Percentiles rank a stretch among this genome's conserved stretches.
phyloP scores from a whole-genome alignment of 179 eudicot genomes.

The Spinacia oleracea region DNA sequence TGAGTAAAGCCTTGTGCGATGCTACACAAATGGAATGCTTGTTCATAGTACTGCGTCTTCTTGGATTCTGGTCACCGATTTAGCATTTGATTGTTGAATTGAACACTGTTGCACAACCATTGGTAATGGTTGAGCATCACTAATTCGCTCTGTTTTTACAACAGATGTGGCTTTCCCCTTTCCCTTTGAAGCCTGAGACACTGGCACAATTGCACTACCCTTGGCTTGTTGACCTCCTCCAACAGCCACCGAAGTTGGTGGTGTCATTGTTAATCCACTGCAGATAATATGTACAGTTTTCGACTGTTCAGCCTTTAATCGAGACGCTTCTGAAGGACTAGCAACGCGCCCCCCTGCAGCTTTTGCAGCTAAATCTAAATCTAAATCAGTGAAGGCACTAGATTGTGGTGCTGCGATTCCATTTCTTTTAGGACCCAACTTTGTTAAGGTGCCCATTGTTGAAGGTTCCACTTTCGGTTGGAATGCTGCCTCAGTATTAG shows the following conservation, averaged over 20 bases:
- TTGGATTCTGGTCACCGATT: slow-evolving; percentile 17
- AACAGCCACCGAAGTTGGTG: slow-evolving; percentile 17
- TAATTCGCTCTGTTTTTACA: slow-evolving; percentile 8
- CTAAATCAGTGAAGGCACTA: slow-evolving; percentile 37
- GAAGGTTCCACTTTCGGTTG: slow-evolving; percentile 12
- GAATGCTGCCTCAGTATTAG: too few species aligned
- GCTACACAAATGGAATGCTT: slow-evolving; percentile 19
- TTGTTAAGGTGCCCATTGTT: slow-evolving; percentile 21
- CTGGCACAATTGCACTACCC: slow-evolving; percentile 11
- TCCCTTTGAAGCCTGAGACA: slow-evolving; percentile 23
- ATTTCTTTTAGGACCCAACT: slow-evolving; percentile 30
- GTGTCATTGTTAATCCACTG: slow-evolving; percentile 36
- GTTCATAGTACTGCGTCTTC: slow-evolving; percentile 27
- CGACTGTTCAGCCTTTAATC: slow-evolving; percentile 56
- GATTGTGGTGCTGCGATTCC: slow-evolving; percentile 33
- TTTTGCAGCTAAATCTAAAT: slow-evolving; percentile 61
- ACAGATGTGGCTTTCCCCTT: slow-evolving; percentile 26
- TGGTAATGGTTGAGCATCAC: slow-evolving; percentile 16
- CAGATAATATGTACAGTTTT: slow-evolving; percentile 61
- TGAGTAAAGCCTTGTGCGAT: slow-evolving; percentile 9
- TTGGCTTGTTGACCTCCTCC: slow-evolving; percentile 30
- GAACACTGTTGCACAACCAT: slow-evolving; percentile 12
- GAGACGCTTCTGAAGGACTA: slow-evolving; percentile 56
- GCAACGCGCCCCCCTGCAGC: slow-evolving; percentile 87
- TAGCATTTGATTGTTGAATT: slow-evolving; percentile 22